These are phyloP conservation scores for Kodamaea leandrae DNA, from an alignment of 805 yeast species.

Conservation along the genomic window DNA sequence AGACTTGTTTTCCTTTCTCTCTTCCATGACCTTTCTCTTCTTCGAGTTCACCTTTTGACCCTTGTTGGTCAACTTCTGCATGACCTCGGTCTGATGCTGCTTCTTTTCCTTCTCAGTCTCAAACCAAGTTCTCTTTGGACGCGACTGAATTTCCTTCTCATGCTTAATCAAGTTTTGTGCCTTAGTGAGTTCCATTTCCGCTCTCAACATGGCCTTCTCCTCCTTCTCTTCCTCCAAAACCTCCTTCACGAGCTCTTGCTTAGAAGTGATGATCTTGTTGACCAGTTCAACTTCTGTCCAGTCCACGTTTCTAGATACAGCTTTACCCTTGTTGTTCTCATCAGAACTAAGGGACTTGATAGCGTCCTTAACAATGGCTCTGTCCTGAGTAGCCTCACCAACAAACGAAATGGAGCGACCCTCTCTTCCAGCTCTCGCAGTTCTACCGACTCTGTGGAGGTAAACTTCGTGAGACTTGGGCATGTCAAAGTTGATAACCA, in stretches of 20 bases:
- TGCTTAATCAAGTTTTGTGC: constrained; percentile 83
- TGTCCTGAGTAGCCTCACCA: constrained; percentile 85
- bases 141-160: constrained; percentile 74
- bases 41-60: constrained; percentile 61
- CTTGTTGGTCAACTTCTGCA: constrained; percentile 43
- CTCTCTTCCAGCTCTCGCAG: constrained; percentile 98
- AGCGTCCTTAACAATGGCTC: constrained; percentile 88
- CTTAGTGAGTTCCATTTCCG: constrained; percentile 86
- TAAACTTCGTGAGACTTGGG: constrained; percentile 90
- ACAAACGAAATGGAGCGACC: constrained; percentile 93
- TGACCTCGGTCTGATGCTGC: constrained; percentile 35
- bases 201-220: constrained; percentile 80
- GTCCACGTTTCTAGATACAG: constrained; percentile 87
- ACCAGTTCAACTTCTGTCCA: constrained; percentile 81
- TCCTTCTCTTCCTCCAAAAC: constrained; percentile 83
- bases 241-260: constrained; percentile 64
- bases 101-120: constrained; percentile 59
- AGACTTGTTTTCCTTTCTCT: constrained; percentile 45
- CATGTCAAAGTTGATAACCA: constrained; percentile 93
- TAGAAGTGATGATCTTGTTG: constrained; percentile 57
- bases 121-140: constrained; percentile 98
- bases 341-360: constrained; percentile 57
- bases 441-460: constrained; percentile 97
- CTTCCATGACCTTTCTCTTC: constrained; percentile 71
- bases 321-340: constrained; percentile 44